Evolutionary conservation across 108 stramenopile species (phyloP), one percentile per base, ranked within the genome.

Genomic region (Nannochloropsis gaditana): DNA sequence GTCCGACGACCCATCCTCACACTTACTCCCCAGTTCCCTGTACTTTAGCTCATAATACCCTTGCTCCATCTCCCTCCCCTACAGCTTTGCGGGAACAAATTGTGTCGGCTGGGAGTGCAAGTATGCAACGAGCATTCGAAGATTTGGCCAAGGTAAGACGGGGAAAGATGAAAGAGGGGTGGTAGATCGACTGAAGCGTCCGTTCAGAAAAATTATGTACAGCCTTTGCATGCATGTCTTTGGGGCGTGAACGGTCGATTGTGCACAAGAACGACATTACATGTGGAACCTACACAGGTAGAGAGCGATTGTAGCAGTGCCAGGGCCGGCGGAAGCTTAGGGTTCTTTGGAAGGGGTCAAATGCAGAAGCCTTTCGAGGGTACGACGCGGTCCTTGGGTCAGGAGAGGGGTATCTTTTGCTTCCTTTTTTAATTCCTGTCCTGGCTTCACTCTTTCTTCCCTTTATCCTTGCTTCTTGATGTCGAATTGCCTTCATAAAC

Each of bases 231-330:
- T 31, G 31, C 31, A 31, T 31, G 31, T 31, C 31, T 31, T 31
- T 31, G 31, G 31, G 31, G 31, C 31, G 31, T 31, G 31, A 31
- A 31, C 31, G 31, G 31, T 31, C 31, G 31, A 31, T 31, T 31
- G 31, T 31, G 31, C 31, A 1, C 31, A 1, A 31, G 31, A 31
- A 31, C 31, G 31, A 31, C 31, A 31, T 31, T 31, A 31, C 0
- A 31, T 31, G 31, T 9, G 82, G 2, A 15, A 45, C 59, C 19
- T 73, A n/a, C n/a, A 73, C 59, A 43, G 44, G 82, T 82, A 10
- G 95, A 96, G 91, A 92, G 92, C 47, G 95, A 96, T 90, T 95
- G 94, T 45, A 91, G 90, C 47, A 89, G 87, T 11, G 95, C 95
- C 42, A 95, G 94, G 84, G 86, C 94, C 43, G 93, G 93, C 44